Evolutionary conservation across 305 asterid species (phyloP), one percentile per base, ranked within the genome.

Genomic region (Euphrasia arctica): DNA sequence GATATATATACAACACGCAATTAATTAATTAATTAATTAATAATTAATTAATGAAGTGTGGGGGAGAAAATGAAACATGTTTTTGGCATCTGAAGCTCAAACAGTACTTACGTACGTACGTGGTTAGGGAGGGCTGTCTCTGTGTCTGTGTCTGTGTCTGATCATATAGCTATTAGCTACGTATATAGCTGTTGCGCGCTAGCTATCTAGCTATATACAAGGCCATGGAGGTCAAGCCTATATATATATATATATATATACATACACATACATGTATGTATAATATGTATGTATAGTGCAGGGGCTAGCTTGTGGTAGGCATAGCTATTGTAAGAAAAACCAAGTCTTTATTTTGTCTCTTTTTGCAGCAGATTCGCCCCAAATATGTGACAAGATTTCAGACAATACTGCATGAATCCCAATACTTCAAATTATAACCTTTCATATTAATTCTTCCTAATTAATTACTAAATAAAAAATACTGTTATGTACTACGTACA

Each of bases 81-180:
- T 75, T 77, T 74, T 68, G 80, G 82, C 77, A 74, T 80, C 85
- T 77, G 65, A 74, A 71, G 65, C 81, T 66, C 64, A 74, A 79
- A 49, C 71, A 72, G 63, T 47, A 42, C 7, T 5, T 34, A 4
- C 39, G 39, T 34, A 34, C 6, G 39, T 34, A 34, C 39, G 39
- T 34, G 5, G 39, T 1, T 34, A 34, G 39, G 67, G 60, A 55
- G 68, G 51, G 48, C 69, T 69, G 47, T 61, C 54, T 42, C 54
- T 52, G 34, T 28, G 22, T 42, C 54, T 52, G 32, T n/a, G n/a
- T n/a, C 22, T 18, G 22, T 18, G 22, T 18, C 22, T 18, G 22
- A 18, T 18, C 22, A 18, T 18, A 18, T 18, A 18, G 22, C 22
- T 18, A 18, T 18, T 18, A 18, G 22, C 22, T 18, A 18, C 22